These are phyloP conservation scores for Trypanosoma caninum DNA, from an alignment of 208 protist species.

Conservation along the genomic window DNA sequence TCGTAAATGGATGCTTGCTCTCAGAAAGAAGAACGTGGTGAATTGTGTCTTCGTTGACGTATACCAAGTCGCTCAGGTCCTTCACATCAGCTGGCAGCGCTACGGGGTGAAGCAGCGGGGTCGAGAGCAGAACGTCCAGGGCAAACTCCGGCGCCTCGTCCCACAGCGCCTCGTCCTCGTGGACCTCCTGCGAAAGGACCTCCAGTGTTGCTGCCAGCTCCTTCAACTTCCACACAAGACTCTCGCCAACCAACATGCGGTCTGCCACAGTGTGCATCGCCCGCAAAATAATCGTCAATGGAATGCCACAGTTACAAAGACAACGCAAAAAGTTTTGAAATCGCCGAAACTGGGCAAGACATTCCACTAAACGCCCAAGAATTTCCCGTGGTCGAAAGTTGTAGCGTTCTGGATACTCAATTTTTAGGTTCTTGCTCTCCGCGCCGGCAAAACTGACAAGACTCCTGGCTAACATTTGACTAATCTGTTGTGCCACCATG, in stretches of 20 bases:
- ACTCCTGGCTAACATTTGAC: slow-evolving; percentile 82
- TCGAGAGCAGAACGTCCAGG: slow-evolving; percentile 75
- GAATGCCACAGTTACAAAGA: slow-evolving; percentile 75
- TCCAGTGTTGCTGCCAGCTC: slow-evolving; percentile 55
- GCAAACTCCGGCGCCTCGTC: slow-evolving; percentile 86
- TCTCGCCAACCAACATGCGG: slow-evolving; percentile 63
- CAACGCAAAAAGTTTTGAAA: slow-evolving; percentile 70
- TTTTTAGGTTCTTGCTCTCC: slow-evolving; percentile 74
- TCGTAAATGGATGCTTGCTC: slow-evolving; percentile 87
- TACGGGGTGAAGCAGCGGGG: slow-evolving; percentile 72
- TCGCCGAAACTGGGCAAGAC: slow-evolving; percentile 72
- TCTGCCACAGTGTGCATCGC: slow-evolving; percentile 58
- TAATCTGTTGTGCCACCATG: slow-evolving; percentile 85
- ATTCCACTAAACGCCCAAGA: slow-evolving; percentile 70
- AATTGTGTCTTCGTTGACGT: slow-evolving; percentile 79
- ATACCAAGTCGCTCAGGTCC: slow-evolving; percentile 72
- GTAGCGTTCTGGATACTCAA: slow-evolving; percentile 75
- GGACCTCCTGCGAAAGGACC: slow-evolving; percentile 49
- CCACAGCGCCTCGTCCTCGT: slow-evolving; percentile 76
- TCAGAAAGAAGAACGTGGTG: slow-evolving; percentile 85
- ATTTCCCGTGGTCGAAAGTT: slow-evolving; percentile 77
- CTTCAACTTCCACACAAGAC: slow-evolving; percentile 54
- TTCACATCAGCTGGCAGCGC: slow-evolving; percentile 82
- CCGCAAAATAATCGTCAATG: slow-evolving; percentile 43
- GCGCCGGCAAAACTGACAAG: slow-evolving; percentile 77